Percentiles rank a stretch among this genome's conserved stretches.
These are phyloP conservation scores for Podila clonocystis DNA, from an alignment of 192 early-diverging fungal species.

Conservation along the genomic window DNA sequence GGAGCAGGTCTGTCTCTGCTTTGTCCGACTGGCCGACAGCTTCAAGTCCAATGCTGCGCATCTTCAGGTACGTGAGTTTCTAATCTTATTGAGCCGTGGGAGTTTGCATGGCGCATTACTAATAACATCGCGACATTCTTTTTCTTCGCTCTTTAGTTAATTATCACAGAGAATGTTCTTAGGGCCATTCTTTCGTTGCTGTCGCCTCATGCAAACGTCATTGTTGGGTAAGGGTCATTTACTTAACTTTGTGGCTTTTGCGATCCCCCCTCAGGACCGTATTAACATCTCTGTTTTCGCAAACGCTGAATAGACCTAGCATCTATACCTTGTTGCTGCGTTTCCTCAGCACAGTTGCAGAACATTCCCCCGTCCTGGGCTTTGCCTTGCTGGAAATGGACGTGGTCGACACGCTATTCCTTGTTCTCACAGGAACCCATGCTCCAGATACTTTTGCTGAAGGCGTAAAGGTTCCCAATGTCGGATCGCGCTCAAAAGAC, in stretches of 20 bases:
- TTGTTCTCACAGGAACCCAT: constrained; percentile 52
- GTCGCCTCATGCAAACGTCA: constrained; percentile 53
- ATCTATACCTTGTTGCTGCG: constrained; percentile 67
- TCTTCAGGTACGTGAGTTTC: constrained; percentile 32
- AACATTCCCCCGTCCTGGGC: constrained; percentile 61
- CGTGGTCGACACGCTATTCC: constrained; percentile 55
- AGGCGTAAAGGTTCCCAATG: constrained; percentile 19
- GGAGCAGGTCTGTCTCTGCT: constrained; percentile 70
- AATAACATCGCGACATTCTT: too few relatives aligned
- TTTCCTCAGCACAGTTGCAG: constrained; percentile 62
- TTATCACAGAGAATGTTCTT: constrained; percentile 68
- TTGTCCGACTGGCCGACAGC: constrained; percentile 74
- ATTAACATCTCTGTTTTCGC: neutral
- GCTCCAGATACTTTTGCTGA: constrained; percentile 21
- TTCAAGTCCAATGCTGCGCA: constrained; percentile 59
- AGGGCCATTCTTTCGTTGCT: constrained; percentile 65
- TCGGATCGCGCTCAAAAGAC: constrained; percentile 56
- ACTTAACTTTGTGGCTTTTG: too few relatives aligned
- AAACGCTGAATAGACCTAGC: constrained; percentile 14
- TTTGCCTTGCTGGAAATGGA: constrained; percentile 53
- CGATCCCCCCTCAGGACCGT: too few relatives aligned
- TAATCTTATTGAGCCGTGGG: too few relatives aligned
- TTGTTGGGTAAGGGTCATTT: constrained; percentile 18
- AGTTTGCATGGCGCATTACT: neutral
- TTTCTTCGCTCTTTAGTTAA: constrained; percentile 54